Evolutionary conservation across 495 filamentous ascomycete genomes (phyloP).

Genomic region (Penicillium cosmopolitanum): DNA sequence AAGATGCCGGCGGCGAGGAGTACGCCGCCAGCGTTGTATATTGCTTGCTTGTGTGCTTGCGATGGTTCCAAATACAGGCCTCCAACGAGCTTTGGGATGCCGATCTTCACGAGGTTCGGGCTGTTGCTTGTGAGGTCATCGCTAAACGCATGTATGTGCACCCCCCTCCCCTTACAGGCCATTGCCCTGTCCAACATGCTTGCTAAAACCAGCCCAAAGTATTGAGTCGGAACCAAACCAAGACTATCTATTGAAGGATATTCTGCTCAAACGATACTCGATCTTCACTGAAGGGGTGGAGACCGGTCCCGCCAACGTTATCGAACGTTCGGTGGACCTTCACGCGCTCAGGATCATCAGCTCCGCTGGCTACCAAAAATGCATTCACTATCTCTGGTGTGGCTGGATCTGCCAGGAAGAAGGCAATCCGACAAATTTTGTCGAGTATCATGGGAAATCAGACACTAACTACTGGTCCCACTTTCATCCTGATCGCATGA

Average conservation of each 20-base stretch:
- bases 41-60: conserved; percentile 83
- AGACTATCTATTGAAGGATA: conserved; percentile 72
- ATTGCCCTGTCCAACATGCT: neutral
- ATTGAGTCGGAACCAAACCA: conserved; percentile 84
- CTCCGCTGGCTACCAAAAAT: conserved; percentile 93
- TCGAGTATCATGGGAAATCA: conserved; percentile 77
- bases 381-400: conserved; percentile 87
- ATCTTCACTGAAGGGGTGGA: conserved; percentile 72
- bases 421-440: conserved; percentile 80
- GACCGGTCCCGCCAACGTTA: conserved; percentile 77
- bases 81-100: conserved; percentile 87
- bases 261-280: conserved; percentile 91
- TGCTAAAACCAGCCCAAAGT: conserved; percentile 36
- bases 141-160: conserved; percentile 76
- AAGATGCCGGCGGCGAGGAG: conserved; percentile 77
- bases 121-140: conserved; percentile 88
- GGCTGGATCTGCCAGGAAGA: conserved; percentile 97
- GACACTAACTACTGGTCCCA: conserved; percentile 76
- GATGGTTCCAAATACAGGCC: conserved; percentile 89
- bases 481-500: conserved; percentile 91
- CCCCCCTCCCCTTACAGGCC: neutral
- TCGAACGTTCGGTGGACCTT: conserved; percentile 91
- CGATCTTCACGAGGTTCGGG: conserved; percentile 76
- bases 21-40: conserved; percentile 78
- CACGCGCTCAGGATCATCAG: conserved; percentile 87